These are phyloP conservation scores for Peronosclerospora sorghi DNA, from an alignment of 352 stramenopile genomes.

Conservation along the genomic window DNA sequence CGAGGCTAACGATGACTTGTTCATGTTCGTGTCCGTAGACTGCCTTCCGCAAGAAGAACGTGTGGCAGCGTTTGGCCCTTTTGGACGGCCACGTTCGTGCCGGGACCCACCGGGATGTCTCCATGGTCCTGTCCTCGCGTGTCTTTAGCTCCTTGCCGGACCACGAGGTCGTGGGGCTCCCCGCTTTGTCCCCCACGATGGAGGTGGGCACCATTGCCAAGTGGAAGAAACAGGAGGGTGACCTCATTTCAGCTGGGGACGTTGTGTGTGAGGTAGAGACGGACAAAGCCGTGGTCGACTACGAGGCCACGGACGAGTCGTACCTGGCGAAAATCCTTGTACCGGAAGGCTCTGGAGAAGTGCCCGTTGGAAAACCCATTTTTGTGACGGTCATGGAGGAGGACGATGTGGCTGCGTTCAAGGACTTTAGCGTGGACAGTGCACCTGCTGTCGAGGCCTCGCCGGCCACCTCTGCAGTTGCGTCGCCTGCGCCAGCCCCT, in stretches of 20 bases:
- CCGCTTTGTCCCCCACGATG: conserved; percentile 88
- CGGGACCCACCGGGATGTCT: conserved; percentile 14
- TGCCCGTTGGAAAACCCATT: conserved; percentile 70
- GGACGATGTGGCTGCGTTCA: conserved; percentile 44
- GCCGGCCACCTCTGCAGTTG: conserved; percentile 12
- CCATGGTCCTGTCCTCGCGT: conserved; percentile 16
- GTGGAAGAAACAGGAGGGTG: conserved; percentile 89
- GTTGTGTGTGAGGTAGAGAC: conserved; percentile 95
- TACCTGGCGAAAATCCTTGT: conserved; percentile 93
- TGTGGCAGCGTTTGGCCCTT: conserved; percentile 45
- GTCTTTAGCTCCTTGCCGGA: conserved; percentile 52
- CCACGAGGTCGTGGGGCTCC: conserved; percentile 69
- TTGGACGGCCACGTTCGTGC: conserved; percentile 27
- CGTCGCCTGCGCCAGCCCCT: conserved; percentile 13
- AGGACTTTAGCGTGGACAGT: conserved; percentile 38
- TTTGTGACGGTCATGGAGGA: conserved; percentile 54
- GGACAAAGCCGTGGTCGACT: conserved; percentile 97
- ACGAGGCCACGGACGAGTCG: conserved; percentile 93
- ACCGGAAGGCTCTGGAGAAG: conserved; percentile 68
- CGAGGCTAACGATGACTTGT: not conserved
- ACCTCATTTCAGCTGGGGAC: conserved; percentile 87
- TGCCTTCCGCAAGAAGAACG: conserved; percentile 38
- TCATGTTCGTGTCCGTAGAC: conserved; percentile 14
- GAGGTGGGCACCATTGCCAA: conserved; percentile 89
- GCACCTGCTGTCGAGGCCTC: conserved; percentile 18